These are phyloP conservation scores for Astraeus odoratus DNA, from an alignment of 768 basidiomycete species.

Conservation along the genomic window DNA sequence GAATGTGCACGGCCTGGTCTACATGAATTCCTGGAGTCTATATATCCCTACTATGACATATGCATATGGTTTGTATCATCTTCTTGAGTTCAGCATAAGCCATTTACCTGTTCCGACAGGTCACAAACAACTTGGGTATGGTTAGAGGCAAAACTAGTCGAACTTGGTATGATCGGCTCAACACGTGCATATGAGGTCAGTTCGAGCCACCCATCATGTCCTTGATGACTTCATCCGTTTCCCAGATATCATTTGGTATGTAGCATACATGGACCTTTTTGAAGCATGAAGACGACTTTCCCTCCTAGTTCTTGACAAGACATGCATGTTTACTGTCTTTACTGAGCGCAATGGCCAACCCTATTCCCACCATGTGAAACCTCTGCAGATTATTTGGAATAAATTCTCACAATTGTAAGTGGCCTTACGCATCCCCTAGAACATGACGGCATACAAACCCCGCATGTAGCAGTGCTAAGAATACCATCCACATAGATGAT, in stretches of 20 bases:
- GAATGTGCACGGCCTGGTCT: constrained; percentile 81
- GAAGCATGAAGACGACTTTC: not conserved
- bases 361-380: constrained; percentile 77
- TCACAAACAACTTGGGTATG: constrained; percentile 86
- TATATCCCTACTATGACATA: constrained; percentile 84
- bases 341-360: constrained; percentile 64
- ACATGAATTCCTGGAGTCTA: constrained; percentile 75
- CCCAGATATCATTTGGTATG: constrained; percentile 60
- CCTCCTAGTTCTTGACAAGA: constrained; percentile 75
- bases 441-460: not conserved
- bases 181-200: constrained; percentile 61
- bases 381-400: constrained; percentile 82
- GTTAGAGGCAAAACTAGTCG: constrained; percentile 83
- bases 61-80: constrained; percentile 61
- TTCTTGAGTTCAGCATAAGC: not conserved
- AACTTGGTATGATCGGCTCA: constrained; percentile 77
- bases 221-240: constrained; percentile 1
- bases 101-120: constrained; percentile 33
- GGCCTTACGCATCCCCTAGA: not conserved
- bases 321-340: constrained; percentile 85
- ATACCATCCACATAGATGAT: constrained; percentile 88
- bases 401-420: constrained; percentile 73
- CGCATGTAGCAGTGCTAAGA: constrained; percentile 44
- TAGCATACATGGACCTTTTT: not conserved
- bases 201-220: not conserved